Evolutionary conservation across 2,329 filamentous ascomycete species (phyloP).

Genomic region (Fusarium newnesense): DNA sequence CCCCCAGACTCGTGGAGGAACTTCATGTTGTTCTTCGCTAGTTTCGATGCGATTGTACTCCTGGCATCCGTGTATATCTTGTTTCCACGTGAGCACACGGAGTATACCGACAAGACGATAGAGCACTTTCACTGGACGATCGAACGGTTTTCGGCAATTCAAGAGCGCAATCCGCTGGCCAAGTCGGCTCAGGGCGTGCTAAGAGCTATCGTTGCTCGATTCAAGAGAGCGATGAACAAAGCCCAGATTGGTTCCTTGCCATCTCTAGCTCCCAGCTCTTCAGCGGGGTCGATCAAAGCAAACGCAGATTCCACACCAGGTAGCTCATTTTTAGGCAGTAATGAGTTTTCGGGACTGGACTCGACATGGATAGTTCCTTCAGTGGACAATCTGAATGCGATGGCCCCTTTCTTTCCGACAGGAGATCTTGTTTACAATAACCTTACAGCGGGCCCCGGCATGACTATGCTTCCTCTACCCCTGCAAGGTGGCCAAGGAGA

Average conservation of each 20-base stretch:
- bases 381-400: conserved; percentile 60
- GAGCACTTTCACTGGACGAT: conserved; percentile 70
- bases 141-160: conserved; percentile 67
- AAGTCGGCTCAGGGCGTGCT: conserved; percentile 65
- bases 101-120: conserved; percentile 57
- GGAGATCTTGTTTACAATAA: conserved; percentile 68
- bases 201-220: conserved; percentile 63
- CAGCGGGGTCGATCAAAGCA: neutral
- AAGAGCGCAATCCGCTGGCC: conserved; percentile 63
- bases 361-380: conserved; percentile 55
- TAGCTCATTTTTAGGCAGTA: conserved; percentile 11
- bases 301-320: conserved; percentile 27
- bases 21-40: conserved; percentile 70
- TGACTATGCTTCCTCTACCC: conserved; percentile 37
- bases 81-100: conserved; percentile 65
- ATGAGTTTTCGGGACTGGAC: conserved; percentile 16
- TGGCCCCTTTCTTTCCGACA: conserved; percentile 67
- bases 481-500: conserved; percentile 1
- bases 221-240: conserved; percentile 60
- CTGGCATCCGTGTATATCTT: conserved; percentile 70
- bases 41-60: conserved; percentile 71
- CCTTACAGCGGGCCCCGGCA: conserved; percentile 55
- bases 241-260: conserved; percentile 28
- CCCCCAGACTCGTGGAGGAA: conserved; percentile 61
- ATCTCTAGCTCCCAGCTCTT: conserved; percentile 1